These are phyloP conservation scores for Suhomyces sp. DNA, from an alignment of 805 yeast species.

Conservation along the genomic window DNA sequence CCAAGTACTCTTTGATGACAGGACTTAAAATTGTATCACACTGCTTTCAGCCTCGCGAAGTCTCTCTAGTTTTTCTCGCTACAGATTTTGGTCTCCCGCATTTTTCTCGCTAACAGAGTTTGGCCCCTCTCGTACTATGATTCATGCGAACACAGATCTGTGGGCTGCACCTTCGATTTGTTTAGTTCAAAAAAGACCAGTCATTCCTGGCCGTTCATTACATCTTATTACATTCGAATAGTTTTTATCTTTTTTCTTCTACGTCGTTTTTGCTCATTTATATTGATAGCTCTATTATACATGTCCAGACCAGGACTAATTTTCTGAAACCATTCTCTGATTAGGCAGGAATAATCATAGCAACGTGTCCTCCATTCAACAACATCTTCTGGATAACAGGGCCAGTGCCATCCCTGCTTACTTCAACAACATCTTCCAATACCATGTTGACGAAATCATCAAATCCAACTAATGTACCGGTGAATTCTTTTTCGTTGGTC, in stretches of 20 bases:
- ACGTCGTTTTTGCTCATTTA: neutral
- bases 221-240: no score
- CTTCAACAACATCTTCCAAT: conserved; percentile 73
- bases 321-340: neutral
- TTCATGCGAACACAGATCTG: neutral
- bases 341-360: conserved; percentile 47
- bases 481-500: conserved; percentile 65
- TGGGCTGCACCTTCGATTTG: no score
- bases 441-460: conserved; percentile 95
- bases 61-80: neutral
- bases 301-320: neutral
- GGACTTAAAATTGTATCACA: neutral
- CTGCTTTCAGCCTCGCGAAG: neutral
- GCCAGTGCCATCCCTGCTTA: conserved; percentile 43
- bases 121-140: neutral
- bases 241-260: neutral
- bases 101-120: neutral
- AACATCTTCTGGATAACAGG: conserved; percentile 56
- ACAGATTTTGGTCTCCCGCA: neutral
- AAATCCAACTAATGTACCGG: conserved; percentile 87
- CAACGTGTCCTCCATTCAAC: conserved; percentile 67
- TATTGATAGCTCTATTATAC: neutral
- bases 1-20: neutral
- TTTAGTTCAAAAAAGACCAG: neutral
- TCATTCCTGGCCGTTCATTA: neutral